Percentiles rank a stretch among this genome's conserved stretches.
Evolutionary conservation across 2,329 filamentous ascomycete species (phyloP).

Genomic region (Cryphonectria naterciae): DNA sequence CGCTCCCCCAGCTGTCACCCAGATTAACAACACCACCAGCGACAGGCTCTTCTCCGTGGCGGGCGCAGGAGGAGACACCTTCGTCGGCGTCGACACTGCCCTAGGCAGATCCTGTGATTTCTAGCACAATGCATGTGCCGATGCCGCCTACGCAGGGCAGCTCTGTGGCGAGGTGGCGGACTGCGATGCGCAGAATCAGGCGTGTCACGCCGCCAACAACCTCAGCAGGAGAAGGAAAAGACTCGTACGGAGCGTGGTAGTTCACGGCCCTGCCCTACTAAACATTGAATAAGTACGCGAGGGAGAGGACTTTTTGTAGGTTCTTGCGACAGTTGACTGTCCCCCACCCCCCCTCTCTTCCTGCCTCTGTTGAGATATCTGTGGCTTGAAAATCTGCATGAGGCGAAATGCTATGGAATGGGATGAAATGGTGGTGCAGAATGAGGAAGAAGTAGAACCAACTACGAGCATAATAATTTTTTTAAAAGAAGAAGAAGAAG

Average conservation of each 20-base stretch:
- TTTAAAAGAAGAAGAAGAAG: too few species aligned
- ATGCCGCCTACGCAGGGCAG: slow-evolving; percentile 43
- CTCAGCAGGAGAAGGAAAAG: slow-evolving; percentile 7
- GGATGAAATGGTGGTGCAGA: not conserved
- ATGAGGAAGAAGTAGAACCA: too few species aligned
- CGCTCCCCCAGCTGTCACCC: slow-evolving; percentile 43
- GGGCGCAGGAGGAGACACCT: slow-evolving; percentile 39
- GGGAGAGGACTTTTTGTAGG: too few species aligned
- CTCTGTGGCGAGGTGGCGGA: slow-evolving; percentile 39
- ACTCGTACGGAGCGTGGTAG: too few species aligned
- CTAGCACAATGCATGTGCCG: slow-evolving; percentile 50
- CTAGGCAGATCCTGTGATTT: slow-evolving; percentile 49
- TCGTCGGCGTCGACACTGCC: slow-evolving; percentile 46
- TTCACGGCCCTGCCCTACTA: too few species aligned
- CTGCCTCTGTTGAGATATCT: not conserved
- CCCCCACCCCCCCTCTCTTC: too few species aligned
- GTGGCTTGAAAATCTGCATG: too few species aligned
- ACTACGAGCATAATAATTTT: too few species aligned
- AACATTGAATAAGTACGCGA: too few species aligned
- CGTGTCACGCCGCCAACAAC: slow-evolving; percentile 33
- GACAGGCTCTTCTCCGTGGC: slow-evolving; percentile 41
- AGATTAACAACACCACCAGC: slow-evolving; percentile 38
- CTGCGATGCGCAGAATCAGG: slow-evolving; percentile 44
- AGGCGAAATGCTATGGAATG: too few species aligned
- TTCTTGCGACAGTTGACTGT: too few species aligned